phyloP scores from a whole-genome alignment of 805 yeast genomes.

The Ogataea parapolymorpha region DNA sequence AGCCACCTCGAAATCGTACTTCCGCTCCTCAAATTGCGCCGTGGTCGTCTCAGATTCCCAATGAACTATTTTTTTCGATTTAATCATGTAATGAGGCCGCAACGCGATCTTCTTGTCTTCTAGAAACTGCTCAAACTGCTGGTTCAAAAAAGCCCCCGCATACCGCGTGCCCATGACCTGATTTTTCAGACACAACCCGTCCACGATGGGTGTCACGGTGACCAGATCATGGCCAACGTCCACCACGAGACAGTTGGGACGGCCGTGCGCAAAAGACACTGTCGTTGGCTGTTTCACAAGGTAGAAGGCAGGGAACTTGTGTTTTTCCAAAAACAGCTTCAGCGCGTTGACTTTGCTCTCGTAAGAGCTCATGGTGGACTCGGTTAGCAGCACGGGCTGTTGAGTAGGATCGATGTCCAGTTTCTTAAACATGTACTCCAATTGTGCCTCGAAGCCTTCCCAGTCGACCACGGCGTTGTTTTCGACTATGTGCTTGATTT shows the following conservation, averaged over 20 bases:
- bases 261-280: constrained; percentile 82
- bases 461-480: constrained; percentile 73
- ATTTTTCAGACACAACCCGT: constrained; percentile 71
- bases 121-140: constrained; percentile 46
- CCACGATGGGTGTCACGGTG: constrained; percentile 78
- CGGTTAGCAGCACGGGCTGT: constrained; percentile 79
- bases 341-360: constrained; percentile 65
- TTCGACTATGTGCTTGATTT: constrained; percentile 54
- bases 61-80: constrained; percentile 37
- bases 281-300: constrained; percentile 83
- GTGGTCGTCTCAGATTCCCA: constrained; percentile 27
- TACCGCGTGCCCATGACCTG: constrained; percentile 68
- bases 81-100: constrained; percentile 48
- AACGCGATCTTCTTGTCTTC: constrained; percentile 32
- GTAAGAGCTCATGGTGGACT: constrained; percentile 79
- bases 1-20: constrained; percentile 38
- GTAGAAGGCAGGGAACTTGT: constrained; percentile 77
- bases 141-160: constrained; percentile 66
- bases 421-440: constrained; percentile 55
- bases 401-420: constrained; percentile 54
- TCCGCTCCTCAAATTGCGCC: constrained; percentile 28
- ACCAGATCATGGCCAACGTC: constrained; percentile 79
- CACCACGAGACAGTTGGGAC: constrained; percentile 82
- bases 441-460: constrained; percentile 81
- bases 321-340: constrained; percentile 66